Base-by-base conservation (phyloP, 768 basidiomycete genomes). In the Boletus vermiculosoides region DNA sequence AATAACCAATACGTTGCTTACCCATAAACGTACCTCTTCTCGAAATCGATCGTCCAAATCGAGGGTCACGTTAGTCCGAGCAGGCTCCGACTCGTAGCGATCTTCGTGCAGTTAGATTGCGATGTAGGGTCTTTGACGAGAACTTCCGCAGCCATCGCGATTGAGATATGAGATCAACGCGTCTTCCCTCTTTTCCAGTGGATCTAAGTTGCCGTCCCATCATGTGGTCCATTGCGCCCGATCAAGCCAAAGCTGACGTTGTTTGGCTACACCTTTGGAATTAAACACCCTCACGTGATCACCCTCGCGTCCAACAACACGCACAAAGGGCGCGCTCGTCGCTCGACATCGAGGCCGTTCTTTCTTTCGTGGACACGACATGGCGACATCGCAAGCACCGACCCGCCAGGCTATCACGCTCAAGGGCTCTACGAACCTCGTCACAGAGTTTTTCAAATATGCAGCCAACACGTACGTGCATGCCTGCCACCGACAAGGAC, bases 401-500 rank as follows among this genome's bases (percentile, higher is more conserved):
- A 74, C 77, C 22, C 84, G 84, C 42, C 87, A 90, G 59, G 85
- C 88, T 5, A 96, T 98, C 63, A 95, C 92, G 0, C 87, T 99
- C 73, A 97, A 98, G 67, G 97, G 97, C 3, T 96, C 94, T 0
- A 93, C 94, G 3, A 81, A 85, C 40, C 81, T 98, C 20, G 96
- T 98, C 55, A 96, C 94, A 0, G 97, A 99, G 66, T 98, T 99
- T 80, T 98, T 99, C 81, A 98, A 98, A 77, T 98, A 94, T 74
- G 90, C 92, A n/a, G 93, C 94, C 63, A 97, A 97, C 78, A 94
- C 90, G 94, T 94, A 66, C 62, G 90, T 79, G 8, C 37, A 20
- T 28, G 36, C 10, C 37, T 23, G 25, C 36, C 50, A 50, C 50
- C 18, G 7, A n/a, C 25, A 36, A n/a, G 18, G 9, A 15, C 31